Evolutionary conservation across 2,329 filamentous ascomycete genomes (phyloP), one percentile per base, ranked within the genome.

Genomic region (Cladosporium colombiae): DNA sequence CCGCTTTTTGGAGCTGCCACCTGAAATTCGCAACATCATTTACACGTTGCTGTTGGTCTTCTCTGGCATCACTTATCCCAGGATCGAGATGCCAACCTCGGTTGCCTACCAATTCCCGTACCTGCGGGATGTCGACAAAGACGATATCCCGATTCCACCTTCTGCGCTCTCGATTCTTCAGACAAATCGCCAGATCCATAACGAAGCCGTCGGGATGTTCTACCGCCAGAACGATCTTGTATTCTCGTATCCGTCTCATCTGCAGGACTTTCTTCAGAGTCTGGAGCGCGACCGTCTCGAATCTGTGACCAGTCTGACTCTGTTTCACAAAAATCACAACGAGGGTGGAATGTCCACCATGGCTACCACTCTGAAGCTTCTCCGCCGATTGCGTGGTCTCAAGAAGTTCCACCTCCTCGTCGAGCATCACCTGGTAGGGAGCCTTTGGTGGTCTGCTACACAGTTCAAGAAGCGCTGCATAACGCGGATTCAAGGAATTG

Each of bases 181-280:
- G 25, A 67, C 69, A 5, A 75, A 73, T 64, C 78, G 78, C 44
- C 78, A 79, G 62, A 78, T 88, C 58, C 80, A 88, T 73, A 77
- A 80, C 66, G 87, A 89, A 73, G 83, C 84, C 14, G 77, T 82
- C 4, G 79, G 83, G 65, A 73, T 86, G 18, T 78, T 89, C 5
- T 89, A 89, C 74, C 79, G 78, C 5, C 77, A 74, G 62, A 84
- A 88, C 72, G 78, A 78, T 0, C 89, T 89, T 74, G 82, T 85
- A 69, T 89, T 89, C 74, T 44, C 49, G 5, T 55, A 55, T 14
- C 49, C 60, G 14, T 16, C 25, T 7, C 60, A 55, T 25, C 33
- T 63, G 18, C 49, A 63, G n/a, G 49, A 33, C 2, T 63, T 63
- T 3, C 23, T 35, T 6, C 49, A 44, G 10, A 63, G 25, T 27